phyloP scores from a whole-genome alignment of 345 rosid species.

The Eucalyptus pumila region DNA sequence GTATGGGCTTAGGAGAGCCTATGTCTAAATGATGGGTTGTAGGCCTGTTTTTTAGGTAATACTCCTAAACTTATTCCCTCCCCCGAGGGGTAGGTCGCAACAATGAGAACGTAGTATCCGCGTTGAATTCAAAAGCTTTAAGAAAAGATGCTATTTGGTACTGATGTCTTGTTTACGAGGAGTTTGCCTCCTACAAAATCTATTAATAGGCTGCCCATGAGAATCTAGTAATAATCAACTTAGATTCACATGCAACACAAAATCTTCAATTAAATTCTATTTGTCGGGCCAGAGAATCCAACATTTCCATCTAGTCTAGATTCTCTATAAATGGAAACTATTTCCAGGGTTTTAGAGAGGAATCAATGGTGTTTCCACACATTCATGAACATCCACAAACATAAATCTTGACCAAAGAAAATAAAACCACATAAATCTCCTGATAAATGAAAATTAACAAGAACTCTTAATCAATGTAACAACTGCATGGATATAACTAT shows the following conservation, averaged over 20 bases:
- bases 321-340: background rate
- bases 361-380: background rate
- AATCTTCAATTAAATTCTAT: background rate
- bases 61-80: too few species aligned
- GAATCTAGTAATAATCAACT: background rate
- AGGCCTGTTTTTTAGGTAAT: too few species aligned
- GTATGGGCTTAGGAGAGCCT: too few species aligned
- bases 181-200: background rate
- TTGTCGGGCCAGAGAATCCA: background rate
- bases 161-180: background rate
- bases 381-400: background rate
- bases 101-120: background rate
- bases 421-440: background rate
- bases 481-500: background rate
- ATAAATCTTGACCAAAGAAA: background rate
- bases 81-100: fast-evolving
- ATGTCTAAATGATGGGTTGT: too few species aligned
- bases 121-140: background rate
- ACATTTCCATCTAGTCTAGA: fast-evolving
- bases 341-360: background rate
- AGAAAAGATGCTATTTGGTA: background rate
- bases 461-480: background rate
- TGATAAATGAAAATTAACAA: background rate
- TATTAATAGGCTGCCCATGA: background rate
- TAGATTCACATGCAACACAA: background rate